Evolutionary conservation across 2,329 filamentous ascomycete genomes (phyloP).

Genomic region (Calonectria henricotiae): DNA sequence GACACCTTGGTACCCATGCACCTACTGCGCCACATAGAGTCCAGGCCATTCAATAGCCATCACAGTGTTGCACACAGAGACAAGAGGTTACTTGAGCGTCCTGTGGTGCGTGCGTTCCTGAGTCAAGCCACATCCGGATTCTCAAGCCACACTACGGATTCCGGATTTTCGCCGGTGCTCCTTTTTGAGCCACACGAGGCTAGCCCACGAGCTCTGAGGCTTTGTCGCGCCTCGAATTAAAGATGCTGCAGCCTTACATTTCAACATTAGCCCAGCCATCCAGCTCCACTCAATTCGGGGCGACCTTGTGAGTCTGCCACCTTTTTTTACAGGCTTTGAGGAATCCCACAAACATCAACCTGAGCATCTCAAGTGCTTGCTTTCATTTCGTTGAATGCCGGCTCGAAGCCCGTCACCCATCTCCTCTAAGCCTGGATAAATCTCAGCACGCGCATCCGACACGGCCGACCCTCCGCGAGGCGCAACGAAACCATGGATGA

Average conservation of each 20-base stretch:
- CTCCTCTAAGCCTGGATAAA: background rate
- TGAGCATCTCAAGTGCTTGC: conserved; percentile 14
- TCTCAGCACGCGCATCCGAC: conserved; percentile 13
- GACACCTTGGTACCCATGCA: conserved; percentile 40
- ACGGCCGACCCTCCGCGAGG: conserved; percentile 22
- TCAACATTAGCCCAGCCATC: conserved; percentile 29
- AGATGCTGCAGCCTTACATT: conserved; percentile 31
- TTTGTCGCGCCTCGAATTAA: conserved; percentile 4
- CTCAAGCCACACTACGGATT: background rate
- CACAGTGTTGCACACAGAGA: conserved; percentile 30
- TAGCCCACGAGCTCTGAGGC: conserved; percentile 16
- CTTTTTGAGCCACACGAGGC: conserved; percentile 33
- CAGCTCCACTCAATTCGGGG: conserved; percentile 35
- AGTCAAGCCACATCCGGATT: conserved; percentile 15
- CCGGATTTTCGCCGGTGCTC: conserved; percentile 32
- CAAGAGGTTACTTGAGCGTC: background rate
- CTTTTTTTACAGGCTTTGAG: conserved; percentile 23
- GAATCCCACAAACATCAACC: conserved; percentile 6
- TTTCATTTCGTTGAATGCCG: background rate
- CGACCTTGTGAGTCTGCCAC: conserved; percentile 29
- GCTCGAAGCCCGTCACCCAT: background rate
- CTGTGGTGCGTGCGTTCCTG: conserved; percentile 15
- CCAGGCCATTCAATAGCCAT: conserved; percentile 40
- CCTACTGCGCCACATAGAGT: conserved; percentile 38
- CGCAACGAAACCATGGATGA: conserved; percentile 74